These are phyloP conservation scores for Chenopodium suecicum DNA, from an alignment of 148 eudicot genomes.

Conservation along the genomic window DNA sequence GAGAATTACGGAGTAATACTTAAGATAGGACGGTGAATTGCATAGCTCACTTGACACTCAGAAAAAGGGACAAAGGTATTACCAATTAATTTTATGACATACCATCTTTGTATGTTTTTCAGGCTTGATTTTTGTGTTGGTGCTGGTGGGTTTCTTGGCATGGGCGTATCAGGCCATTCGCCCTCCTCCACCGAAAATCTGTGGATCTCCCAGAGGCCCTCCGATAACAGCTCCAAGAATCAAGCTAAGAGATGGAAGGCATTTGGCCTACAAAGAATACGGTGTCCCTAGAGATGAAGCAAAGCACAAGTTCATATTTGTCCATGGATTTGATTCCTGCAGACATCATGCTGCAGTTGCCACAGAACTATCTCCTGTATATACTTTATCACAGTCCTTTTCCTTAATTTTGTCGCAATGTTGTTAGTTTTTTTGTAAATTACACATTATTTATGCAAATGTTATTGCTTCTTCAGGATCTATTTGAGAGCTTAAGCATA, in stretches of 20 bases:
- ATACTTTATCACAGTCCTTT: slow-evolving; percentile 1
- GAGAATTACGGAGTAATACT: too few relatives aligned
- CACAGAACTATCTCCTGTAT: slow-evolving; percentile 55
- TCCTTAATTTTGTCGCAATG: neutral
- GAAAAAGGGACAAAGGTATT: neutral
- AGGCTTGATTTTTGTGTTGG: slow-evolving; percentile 35
- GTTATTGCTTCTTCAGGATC: slow-evolving; percentile 28
- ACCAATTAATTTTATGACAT: neutral
- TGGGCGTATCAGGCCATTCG: slow-evolving; percentile 63
- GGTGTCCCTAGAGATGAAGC: slow-evolving; percentile 71
- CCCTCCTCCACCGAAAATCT: slow-evolving; percentile 64
- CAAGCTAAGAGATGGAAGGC: slow-evolving; percentile 76
- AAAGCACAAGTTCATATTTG: slow-evolving; percentile 55
- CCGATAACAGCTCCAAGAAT: slow-evolving; percentile 72
- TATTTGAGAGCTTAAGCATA: slow-evolving; percentile 44
- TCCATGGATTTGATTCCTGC: slow-evolving; percentile 69
- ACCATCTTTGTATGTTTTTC: neutral
- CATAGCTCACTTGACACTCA: too few relatives aligned
- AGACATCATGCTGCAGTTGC: slow-evolving; percentile 59
- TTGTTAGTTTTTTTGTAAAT: neutral
- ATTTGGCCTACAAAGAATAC: slow-evolving; percentile 73
- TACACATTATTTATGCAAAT: too few relatives aligned
- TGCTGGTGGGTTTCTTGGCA: slow-evolving; percentile 54
- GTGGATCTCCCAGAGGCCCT: slow-evolving; percentile 79
- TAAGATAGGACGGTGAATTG: too few relatives aligned